Evolutionary conservation across 306 rosid genomes (phyloP), one percentile per base, ranked within the genome.

Genomic region (Prunus campanulata): DNA sequence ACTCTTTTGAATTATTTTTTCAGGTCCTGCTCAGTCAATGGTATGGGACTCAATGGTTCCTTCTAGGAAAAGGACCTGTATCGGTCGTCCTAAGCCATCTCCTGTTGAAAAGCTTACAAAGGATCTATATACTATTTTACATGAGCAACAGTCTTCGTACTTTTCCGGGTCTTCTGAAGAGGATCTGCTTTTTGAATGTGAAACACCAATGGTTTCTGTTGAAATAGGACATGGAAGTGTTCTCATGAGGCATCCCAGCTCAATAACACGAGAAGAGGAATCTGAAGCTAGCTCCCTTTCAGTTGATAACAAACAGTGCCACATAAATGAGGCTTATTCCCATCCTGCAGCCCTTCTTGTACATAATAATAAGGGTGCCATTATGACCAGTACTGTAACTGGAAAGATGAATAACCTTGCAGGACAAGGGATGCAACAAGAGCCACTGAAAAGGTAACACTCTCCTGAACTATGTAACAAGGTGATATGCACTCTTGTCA

Each of bases 171-270:
- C 99, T 63, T 96, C 99, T 19, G 93, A 92, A 68, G 97, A 90
- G 65, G 99, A 92, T 79, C 86, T 96, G 70, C 98, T 96, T 85
- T 96, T 89, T 44, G 98, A 89, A 80, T 91, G 90, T 72, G 96
- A 89, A 82, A 85, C 88, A 27, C 98, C 99, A 32, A 88, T 92
- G 99, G 98, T 96, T 77, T 96, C 98, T 68, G 99, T 96, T 78
- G 99, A 96, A 90, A 92, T 92, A 79, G 99, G 99, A 68, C 99
- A 96, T 81, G 99, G 99, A 81, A 92, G 97, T 32, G 84, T 96
- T 82, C 97, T 96, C 80, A 92, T 96, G 24, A 89, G 93, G 92
- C 98, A 92, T 81, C 99, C 99, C 11, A 92, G 91, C 80, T 88
- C 88, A 66, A 80, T 92, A 73, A 88, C 87, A 63, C 92, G 88